phyloP scores from a whole-genome alignment of 169 alveolate genomes.

The Prorocentrum cordatum region DNA sequence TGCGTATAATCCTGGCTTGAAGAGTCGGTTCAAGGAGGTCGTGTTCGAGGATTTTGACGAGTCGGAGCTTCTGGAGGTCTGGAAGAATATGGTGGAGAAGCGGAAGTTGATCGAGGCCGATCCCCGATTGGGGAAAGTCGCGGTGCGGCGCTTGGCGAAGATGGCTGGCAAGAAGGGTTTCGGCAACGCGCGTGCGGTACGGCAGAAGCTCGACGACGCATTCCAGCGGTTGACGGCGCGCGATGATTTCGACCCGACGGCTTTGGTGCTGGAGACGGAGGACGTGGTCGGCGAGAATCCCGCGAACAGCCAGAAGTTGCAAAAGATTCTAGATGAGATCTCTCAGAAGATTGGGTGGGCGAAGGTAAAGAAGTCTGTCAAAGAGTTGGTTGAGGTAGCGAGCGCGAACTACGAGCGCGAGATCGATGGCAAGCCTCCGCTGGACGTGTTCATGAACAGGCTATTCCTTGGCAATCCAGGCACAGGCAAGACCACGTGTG shows the following conservation, averaged over 20 bases:
- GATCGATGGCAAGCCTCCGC: slow-evolving; percentile 12
- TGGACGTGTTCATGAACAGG: slow-evolving; percentile 27
- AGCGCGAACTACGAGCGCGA: slow-evolving; percentile 30
- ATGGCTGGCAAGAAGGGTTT: slow-evolving; percentile 34
- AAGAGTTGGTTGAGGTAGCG: neutral
- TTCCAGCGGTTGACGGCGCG: neutral
- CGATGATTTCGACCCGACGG: neutral
- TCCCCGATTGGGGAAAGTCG: neutral
- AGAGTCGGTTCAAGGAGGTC: slow-evolving; percentile 30
- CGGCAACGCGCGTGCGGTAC: slow-evolving; percentile 42
- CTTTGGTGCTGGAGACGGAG: neutral
- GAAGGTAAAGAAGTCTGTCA: slow-evolving; percentile 10
- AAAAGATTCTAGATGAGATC: neutral
- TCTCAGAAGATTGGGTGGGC: slow-evolving; percentile 12
- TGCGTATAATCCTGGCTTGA: slow-evolving; percentile 40
- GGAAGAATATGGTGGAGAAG: neutral
- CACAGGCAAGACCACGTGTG: slow-evolving; percentile 26
- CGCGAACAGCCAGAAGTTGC: neutral
- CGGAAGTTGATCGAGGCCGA: slow-evolving; percentile 12
- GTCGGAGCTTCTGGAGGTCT: slow-evolving; percentile 9
- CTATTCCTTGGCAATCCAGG: slow-evolving; percentile 62
- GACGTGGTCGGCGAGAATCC: slow-evolving; percentile 16
- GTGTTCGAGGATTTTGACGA: slow-evolving; percentile 34
- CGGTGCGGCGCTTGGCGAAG: slow-evolving; percentile 9
- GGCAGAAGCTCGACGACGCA: neutral